Evolutionary conservation across 345 rosid genomes (phyloP).

Genomic region (Mangifera indica): DNA sequence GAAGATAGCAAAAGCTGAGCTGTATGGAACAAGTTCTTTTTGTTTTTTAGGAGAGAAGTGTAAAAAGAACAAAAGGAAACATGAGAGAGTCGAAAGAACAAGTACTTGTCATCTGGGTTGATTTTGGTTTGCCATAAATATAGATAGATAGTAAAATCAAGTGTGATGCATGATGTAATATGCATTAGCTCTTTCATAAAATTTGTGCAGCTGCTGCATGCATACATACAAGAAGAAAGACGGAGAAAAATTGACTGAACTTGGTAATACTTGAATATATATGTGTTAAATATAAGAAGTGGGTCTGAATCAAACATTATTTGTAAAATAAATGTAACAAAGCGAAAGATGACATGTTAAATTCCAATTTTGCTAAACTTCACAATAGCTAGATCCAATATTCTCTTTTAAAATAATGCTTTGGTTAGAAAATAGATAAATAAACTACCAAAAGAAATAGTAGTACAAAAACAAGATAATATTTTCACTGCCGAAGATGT

Average conservation of each 20-base stretch:
- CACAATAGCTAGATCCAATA: neutral
- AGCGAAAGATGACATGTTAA: neutral
- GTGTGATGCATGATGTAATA: no score
- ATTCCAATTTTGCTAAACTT: neutral
- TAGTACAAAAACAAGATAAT: neutral
- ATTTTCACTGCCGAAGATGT: neutral
- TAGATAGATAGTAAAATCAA: no score
- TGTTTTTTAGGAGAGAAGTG: neutral
- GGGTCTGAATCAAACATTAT: neutral
- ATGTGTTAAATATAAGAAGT: neutral
- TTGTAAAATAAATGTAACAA: neutral
- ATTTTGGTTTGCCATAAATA: no score
- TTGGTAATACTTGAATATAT: no score
- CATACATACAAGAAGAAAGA: no score
- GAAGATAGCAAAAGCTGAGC: slow-evolving; percentile 2
- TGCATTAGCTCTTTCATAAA: no score
- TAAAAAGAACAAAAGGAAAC: neutral
- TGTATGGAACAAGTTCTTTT: neutral
- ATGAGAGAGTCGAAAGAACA: neutral
- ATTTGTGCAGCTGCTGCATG: no score
- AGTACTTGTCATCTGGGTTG: neutral
- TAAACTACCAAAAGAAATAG: neutral
- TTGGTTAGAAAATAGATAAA: neutral
- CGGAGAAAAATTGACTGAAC: no score
- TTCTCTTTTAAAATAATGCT: neutral